Conservation (phyloP, 306 rosid genomes). For the Aeschynomene evenia region DNA sequence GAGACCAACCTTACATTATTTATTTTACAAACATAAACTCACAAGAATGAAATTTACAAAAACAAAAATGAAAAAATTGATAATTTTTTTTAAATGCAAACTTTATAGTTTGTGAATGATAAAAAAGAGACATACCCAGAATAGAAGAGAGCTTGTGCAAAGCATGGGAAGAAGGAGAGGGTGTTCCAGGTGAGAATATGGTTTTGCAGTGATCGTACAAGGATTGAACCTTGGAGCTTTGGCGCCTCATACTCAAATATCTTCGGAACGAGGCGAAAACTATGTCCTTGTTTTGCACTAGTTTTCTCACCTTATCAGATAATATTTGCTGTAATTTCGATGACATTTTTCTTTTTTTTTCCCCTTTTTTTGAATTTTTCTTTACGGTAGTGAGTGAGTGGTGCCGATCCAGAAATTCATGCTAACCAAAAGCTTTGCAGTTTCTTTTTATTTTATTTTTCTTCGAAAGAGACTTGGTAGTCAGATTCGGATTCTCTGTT, state of each 20-base stretch:
- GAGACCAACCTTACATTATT: background rate
- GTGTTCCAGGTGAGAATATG: conserved; percentile 47
- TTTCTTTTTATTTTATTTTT: too few species aligned
- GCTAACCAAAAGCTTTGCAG: background rate
- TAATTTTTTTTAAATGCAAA: background rate
- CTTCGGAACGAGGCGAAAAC: conserved; percentile 38
- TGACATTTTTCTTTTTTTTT: background rate
- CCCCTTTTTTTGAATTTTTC: background rate
- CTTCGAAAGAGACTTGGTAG: too few species aligned
- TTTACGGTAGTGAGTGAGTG: background rate
- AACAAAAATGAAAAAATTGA: background rate
- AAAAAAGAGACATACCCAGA: conserved; percentile 51
- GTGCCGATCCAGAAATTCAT: background rate
- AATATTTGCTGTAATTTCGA: conserved; percentile 38
- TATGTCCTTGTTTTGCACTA: conserved; percentile 36
- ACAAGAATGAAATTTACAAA: background rate
- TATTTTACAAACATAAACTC: background rate
- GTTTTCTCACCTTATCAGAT: conserved; percentile 43
- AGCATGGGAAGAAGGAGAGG: conserved; percentile 51
- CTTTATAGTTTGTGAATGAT: background rate
- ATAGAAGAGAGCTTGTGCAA: conserved; percentile 58
- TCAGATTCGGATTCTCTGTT: too few species aligned
- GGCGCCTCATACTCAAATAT: conserved; percentile 47
- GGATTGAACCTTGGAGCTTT: conserved; percentile 60
- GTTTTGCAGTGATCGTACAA: conserved; percentile 69